phyloP scores from a whole-genome alignment of 2,329 filamentous ascomycete genomes.

The Aspergillus pseudoterreus region DNA sequence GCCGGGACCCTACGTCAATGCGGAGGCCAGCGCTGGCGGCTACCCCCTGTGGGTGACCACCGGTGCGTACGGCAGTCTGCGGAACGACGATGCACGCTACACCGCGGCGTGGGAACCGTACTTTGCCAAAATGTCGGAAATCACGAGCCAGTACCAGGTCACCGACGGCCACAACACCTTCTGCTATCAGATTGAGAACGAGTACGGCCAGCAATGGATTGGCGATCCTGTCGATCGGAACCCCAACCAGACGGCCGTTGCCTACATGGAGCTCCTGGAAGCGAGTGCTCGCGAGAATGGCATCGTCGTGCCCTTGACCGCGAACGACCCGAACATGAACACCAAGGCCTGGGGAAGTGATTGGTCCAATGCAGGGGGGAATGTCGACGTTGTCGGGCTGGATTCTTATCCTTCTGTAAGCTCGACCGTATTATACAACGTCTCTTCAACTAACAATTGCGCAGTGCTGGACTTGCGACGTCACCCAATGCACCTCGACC shows the following conservation, averaged over 20 bases:
- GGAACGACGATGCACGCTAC: constrained; percentile 30
- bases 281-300: constrained; percentile 53
- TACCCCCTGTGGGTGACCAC: constrained; percentile 62
- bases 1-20: constrained; percentile 62
- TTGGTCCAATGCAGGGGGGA: constrained; percentile 53
- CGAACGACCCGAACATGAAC: constrained; percentile 60
- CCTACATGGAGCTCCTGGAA: constrained; percentile 48
- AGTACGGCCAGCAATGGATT: constrained; percentile 40
- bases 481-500: constrained; percentile 57
- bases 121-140: constrained; percentile 24
- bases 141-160: constrained; percentile 28
- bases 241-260: constrained; percentile 46
- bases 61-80: constrained; percentile 40
- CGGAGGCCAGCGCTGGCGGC: constrained; percentile 60
- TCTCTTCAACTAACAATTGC: constrained; percentile 33
- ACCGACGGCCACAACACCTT: constrained; percentile 27
- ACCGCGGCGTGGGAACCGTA: constrained; percentile 30
- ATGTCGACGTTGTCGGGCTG: constrained; percentile 27
- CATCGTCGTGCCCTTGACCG: constrained; percentile 55
- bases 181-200: constrained; percentile 31
- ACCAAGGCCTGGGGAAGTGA: constrained; percentile 59
- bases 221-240: constrained; percentile 32
- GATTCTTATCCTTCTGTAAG: constrained; percentile 48
- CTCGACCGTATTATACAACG: constrained; percentile 41
- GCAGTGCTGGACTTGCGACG: constrained; percentile 62